phyloP scores from a whole-genome alignment of 148 eudicot genomes.

The Cornus controversa region DNA sequence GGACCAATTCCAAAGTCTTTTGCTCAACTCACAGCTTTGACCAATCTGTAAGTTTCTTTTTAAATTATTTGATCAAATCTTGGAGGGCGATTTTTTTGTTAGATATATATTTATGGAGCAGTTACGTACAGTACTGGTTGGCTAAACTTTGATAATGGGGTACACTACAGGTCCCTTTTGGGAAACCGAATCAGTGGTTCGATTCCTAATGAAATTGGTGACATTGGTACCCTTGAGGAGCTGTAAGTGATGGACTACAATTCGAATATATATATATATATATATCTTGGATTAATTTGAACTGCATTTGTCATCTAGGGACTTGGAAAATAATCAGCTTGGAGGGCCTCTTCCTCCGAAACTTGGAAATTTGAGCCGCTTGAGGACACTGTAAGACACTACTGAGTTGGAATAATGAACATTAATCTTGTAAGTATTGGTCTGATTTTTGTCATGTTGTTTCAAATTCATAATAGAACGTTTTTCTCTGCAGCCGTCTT shows the following conservation, averaged over 20 bases:
- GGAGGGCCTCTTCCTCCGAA: slow-evolving; percentile 50
- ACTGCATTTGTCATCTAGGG: slow-evolving; percentile 30
- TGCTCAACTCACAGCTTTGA: slow-evolving; percentile 49
- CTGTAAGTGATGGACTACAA: slow-evolving; percentile 35
- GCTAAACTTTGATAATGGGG: too few relatives aligned
- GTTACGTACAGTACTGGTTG: slow-evolving; percentile 41
- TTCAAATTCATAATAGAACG: not conserved
- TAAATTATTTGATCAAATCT: not conserved
- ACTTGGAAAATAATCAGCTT: slow-evolving; percentile 49
- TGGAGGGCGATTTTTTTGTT: not conserved
- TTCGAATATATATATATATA: not conserved
- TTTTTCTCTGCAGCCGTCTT: slow-evolving; percentile 53
- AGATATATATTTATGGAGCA: not conserved
- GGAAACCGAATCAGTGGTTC: slow-evolving; percentile 55
- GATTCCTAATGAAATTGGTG: slow-evolving; percentile 59
- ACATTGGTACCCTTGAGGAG: slow-evolving; percentile 48
- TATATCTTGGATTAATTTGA: not conserved
- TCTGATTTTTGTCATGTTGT: not conserved
- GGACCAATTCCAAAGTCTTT: slow-evolving; percentile 67
- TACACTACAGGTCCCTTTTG: slow-evolving; percentile 37
- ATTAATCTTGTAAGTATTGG: not conserved
- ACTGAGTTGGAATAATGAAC: not conserved
- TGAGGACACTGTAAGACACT: slow-evolving; percentile 44
- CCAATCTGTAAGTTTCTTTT: slow-evolving; percentile 46
- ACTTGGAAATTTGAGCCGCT: slow-evolving; percentile 51